Percentiles rank a stretch among this genome's conserved stretches.
Evolutionary conservation across 768 basidiomycete species (phyloP).

Genomic region (Leccinum truebloodii): DNA sequence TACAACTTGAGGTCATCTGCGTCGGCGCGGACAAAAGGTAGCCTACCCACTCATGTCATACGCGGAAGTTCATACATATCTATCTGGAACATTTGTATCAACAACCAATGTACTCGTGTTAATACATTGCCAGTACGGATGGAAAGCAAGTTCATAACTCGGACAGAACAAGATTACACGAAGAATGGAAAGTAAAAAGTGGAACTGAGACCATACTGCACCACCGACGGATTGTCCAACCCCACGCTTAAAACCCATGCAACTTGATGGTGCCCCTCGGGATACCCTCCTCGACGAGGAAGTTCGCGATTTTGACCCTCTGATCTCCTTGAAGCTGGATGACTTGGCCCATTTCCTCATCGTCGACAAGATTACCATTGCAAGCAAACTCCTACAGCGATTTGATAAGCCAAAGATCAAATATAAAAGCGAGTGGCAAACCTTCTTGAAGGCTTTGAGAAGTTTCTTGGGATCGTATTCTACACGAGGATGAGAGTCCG

Average conservation of each 20-base stretch:
- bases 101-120: conserved; percentile 22
- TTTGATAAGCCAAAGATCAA: conserved; percentile 10
- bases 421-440: conserved; percentile 24
- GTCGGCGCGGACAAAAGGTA: conserved; percentile 1
- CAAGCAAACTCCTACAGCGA: conserved; percentile 86
- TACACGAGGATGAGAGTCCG: conserved; percentile 35
- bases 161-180: conserved; percentile 23
- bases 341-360: conserved; percentile 94
- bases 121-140: conserved; percentile 29
- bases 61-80: conserved; percentile 15
- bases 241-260: conserved; percentile 72
- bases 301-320: conserved; percentile 83
- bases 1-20: not conserved
- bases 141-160: conserved; percentile 17
- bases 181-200: conserved; percentile 12
- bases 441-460: conserved; percentile 99
- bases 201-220: conserved; percentile 5
- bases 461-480: conserved; percentile 98
- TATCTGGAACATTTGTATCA: conserved; percentile 27
- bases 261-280: conserved; percentile 78
- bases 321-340: conserved; percentile 99
- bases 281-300: conserved; percentile 84
- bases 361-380: conserved; percentile 95
- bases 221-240: conserved; percentile 1
- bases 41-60: not conserved